A percentile compares a stretch with the other conserved stretches of the same genome.
Conservation (phyloP, 768 basidiomycete species). For the Cystobasidium tubakii region DNA sequence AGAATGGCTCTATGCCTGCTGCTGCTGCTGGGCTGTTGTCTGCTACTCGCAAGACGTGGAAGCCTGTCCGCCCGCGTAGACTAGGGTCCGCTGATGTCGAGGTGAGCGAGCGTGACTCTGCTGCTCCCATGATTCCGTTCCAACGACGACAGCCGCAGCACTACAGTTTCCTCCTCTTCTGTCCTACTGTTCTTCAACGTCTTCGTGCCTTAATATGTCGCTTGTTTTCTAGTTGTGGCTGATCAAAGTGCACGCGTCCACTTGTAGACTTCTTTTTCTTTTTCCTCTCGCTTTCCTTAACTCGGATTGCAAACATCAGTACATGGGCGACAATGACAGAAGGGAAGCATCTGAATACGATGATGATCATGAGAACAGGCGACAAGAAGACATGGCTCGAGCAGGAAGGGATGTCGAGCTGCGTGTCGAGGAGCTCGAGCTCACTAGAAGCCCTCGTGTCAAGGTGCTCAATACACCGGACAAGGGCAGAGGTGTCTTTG, state of each 20-base stretch:
- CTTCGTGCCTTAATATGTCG: neutral
- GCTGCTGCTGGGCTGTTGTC: constrained; percentile 69
- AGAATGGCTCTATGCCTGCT: constrained; percentile 81
- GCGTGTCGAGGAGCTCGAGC: constrained; percentile 12
- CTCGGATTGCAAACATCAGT: neutral
- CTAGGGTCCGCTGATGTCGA: constrained; percentile 15
- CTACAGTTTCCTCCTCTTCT: neutral
- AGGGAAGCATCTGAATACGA: neutral
- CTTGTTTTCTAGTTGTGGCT: neutral
- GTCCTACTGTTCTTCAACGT: neutral
- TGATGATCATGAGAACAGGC: neutral
- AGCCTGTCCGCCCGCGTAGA: constrained; percentile 25
- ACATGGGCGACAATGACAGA: neutral
- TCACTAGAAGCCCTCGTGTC: neutral
- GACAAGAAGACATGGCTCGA: neutral
- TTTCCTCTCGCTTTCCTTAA: neutral
- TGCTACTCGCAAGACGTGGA: constrained; percentile 33
- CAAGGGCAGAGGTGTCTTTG: constrained; percentile 34
- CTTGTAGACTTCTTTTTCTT: neutral
- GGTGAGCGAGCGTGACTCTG: constrained; percentile 35
- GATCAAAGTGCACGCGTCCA: neutral
- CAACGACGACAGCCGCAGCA: too few relatives aligned
- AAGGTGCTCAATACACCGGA: constrained; percentile 14
- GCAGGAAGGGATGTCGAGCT: too few relatives aligned
- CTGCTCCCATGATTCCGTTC: constrained; percentile 38